These are phyloP conservation scores for Aechmea fasciata DNA, from an alignment of 176 grass and related monocot genomes.

Conservation along the genomic window DNA sequence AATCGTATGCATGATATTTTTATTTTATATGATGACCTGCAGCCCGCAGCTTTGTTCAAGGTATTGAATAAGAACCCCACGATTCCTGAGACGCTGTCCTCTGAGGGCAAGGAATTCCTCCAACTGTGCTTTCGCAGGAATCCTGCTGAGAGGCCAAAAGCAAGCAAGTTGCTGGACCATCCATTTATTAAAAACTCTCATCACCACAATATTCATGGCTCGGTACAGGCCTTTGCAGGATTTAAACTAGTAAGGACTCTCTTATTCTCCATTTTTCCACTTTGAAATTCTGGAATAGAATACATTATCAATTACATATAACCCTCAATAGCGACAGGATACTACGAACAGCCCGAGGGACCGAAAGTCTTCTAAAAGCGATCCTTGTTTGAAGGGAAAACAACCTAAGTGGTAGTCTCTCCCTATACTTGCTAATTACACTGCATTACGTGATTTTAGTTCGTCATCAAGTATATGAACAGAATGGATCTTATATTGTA, in stretches of 20 bases:
- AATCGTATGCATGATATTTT: background rate
- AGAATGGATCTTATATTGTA: background rate
- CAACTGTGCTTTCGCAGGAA: slow-evolving; percentile 81
- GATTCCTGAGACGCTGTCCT: slow-evolving; percentile 60
- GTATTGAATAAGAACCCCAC: slow-evolving; percentile 67
- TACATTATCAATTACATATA: background rate
- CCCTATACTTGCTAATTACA: background rate
- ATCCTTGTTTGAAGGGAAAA: slow-evolving; percentile 44
- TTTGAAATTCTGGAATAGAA: background rate
- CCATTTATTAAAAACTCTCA: slow-evolving; percentile 67
- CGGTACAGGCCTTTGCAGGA: slow-evolving; percentile 41
- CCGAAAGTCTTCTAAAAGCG: slow-evolving; percentile 44
- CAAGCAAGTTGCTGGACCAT: slow-evolving; percentile 62
- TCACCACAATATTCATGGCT: slow-evolving; percentile 58
- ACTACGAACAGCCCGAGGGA: slow-evolving; percentile 29
- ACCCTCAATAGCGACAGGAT: slow-evolving; percentile 31
- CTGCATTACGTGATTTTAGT: background rate
- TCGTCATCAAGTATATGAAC: background rate
- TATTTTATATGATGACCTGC: slow-evolving; percentile 8
- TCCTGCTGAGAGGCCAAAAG: slow-evolving; percentile 60
- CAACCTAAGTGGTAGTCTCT: slow-evolving; percentile 23
- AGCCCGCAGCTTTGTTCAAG: slow-evolving; percentile 91
- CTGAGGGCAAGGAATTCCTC: slow-evolving; percentile 70
- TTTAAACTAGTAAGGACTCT: slow-evolving; percentile 21
- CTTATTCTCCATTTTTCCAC: background rate